Conservation (phyloP, 495 filamentous ascomycete species). For the Talaromyces adpressus region DNA sequence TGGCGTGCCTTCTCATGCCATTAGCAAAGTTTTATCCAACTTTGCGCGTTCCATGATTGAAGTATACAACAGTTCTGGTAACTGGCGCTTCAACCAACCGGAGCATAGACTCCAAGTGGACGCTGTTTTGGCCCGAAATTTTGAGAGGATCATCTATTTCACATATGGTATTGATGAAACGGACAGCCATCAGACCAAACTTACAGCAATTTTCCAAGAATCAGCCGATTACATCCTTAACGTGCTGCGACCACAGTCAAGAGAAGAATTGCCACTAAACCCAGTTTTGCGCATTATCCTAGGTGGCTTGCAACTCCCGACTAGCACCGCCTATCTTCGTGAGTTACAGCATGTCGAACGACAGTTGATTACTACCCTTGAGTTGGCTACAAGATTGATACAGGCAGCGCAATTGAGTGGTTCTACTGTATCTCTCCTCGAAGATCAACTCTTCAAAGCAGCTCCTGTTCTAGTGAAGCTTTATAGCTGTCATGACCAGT, state of each 20-base stretch:
- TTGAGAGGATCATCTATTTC: conserved; percentile 64
- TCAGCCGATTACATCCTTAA: conserved; percentile 70
- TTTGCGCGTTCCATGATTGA: conserved; percentile 69
- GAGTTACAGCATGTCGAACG: conserved; percentile 48
- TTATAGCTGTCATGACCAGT: conserved; percentile 63
- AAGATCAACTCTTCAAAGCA: conserved; percentile 72
- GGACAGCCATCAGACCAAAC: conserved; percentile 44
- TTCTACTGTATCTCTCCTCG: conserved; percentile 53
- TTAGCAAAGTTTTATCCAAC: conserved; percentile 62
- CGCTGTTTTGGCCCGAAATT: conserved; percentile 52
- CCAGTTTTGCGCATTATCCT: conserved; percentile 67
- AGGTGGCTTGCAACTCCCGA: conserved; percentile 57
- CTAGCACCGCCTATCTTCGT: conserved; percentile 55
- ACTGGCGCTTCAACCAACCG: conserved; percentile 70
- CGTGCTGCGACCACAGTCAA: conserved; percentile 62
- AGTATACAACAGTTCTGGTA: conserved; percentile 70
- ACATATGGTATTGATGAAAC: conserved; percentile 64
- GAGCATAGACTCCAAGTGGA: conserved; percentile 59
- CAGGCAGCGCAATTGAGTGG: conserved; percentile 60
- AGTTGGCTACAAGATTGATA: conserved; percentile 60
- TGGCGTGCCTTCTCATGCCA: conserved; percentile 68
- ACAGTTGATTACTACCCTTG: conserved; percentile 57
- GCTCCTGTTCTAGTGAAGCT: conserved; percentile 68
- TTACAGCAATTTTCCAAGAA: conserved; percentile 56
- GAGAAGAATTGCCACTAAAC: conserved; percentile 64